Percentiles rank a stretch among this genome's conserved stretches.
Conservation (phyloP, 495 filamentous ascomycete species). For the Haplographium delicatum region DNA sequence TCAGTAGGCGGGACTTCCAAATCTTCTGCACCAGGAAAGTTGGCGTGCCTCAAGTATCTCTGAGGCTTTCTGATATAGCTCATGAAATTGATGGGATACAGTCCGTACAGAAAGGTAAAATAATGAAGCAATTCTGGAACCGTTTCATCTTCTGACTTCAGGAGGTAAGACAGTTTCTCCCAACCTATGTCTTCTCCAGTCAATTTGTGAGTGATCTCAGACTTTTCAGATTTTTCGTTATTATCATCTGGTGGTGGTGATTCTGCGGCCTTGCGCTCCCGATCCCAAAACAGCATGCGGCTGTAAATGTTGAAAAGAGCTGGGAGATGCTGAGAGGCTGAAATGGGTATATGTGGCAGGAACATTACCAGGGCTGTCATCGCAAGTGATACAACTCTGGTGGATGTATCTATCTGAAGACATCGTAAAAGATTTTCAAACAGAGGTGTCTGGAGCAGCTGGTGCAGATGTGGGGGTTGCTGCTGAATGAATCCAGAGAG, state of each 20-base stretch:
- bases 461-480: slow-evolving; percentile 66
- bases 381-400: slow-evolving; percentile 60
- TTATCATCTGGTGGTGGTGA: background rate
- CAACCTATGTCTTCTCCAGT: slow-evolving; percentile 33
- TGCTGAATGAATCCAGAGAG: slow-evolving; percentile 59
- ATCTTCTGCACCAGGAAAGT: slow-evolving; percentile 57
- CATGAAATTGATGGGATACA: slow-evolving; percentile 77
- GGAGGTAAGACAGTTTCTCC: slow-evolving; percentile 53
- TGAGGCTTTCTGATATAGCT: slow-evolving; percentile 72
- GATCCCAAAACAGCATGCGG: slow-evolving; percentile 68
- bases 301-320: slow-evolving; percentile 72
- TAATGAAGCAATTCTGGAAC: slow-evolving; percentile 68
- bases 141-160: slow-evolving; percentile 52
- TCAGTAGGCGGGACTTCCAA: slow-evolving; percentile 66
- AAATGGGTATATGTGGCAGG: slow-evolving; percentile 66
- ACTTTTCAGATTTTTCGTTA: slow-evolving; percentile 15
- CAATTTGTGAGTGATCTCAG: slow-evolving; percentile 4
- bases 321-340: slow-evolving; percentile 54
- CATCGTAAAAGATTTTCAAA: slow-evolving; percentile 63
- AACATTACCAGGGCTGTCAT: slow-evolving; percentile 68
- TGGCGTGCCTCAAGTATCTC: slow-evolving; percentile 58
- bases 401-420: slow-evolving; percentile 65
- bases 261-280: slow-evolving; percentile 26
- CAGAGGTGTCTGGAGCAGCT: slow-evolving; percentile 59
- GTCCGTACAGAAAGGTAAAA: slow-evolving; percentile 72